Base-by-base conservation (phyloP, 1,139 yeast genomes). In the Kazachstania sp. region DNA sequence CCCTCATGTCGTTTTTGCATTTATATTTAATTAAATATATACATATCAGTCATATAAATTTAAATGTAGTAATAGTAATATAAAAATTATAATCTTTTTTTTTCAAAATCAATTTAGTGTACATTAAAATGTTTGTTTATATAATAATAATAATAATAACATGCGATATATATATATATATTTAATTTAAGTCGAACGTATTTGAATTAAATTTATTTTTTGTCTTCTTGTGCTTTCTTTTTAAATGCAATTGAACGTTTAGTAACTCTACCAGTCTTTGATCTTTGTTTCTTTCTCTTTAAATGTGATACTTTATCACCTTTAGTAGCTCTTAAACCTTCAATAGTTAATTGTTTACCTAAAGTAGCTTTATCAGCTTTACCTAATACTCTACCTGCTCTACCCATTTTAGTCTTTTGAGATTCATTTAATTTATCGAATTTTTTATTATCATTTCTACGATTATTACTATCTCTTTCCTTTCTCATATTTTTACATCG, bases 261-360 rank as follows among this genome's bases (percentile, higher is more conserved):
- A 16, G 68, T 64, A 30, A 65, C 67, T 53, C 68, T 62, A 38
- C 68, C 68, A 30, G 64, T 56, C 52, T 62, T 78, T 55, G 80
- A 83, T 52, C 77, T 77, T 49, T 79, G 75, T 48, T 82, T 75
- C 66, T 88, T 75, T 51, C 77, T 83, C 59, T 84, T 77, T 53
- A 80, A 71, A 44, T 81, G 83, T n/a, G 73, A 73, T 26, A 38
- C 41, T 13, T 39, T 71, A 29, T 71, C 77, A 39, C 88, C 94
- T 66, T 78, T 82, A 51, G 70, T 69, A n/a, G 95, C 88, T 66
- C 96, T 83, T 54, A 75, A 72, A 53, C 95, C 97, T 70, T 90
- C 98, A 45, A 82, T 68, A 3, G 68, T 59, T 44, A 69, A 55
- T 39, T 65, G 54, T 52, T 70, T 70, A 43, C 83, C 86, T 15